A percentile compares a stretch with the other conserved stretches of the same genome.
Conservation (phyloP, 163 green algal genomes). For the Trebouxiophyceae sp. region DNA sequence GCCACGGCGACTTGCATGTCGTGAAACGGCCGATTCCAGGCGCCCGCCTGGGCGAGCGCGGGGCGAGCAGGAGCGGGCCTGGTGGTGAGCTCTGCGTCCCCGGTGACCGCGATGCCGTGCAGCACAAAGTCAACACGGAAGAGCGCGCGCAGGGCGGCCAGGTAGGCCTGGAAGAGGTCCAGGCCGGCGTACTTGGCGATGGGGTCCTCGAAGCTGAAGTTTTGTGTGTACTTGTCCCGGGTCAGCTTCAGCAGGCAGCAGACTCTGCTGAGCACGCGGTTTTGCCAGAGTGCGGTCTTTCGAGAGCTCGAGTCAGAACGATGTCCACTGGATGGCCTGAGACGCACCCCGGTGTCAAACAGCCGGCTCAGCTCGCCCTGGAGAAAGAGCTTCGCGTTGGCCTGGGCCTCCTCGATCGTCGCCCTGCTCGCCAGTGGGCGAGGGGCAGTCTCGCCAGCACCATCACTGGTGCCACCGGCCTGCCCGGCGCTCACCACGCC, state of each 20-base stretch:
- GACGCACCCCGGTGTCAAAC: conserved; percentile 14
- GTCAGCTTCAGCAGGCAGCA: conserved; percentile 8
- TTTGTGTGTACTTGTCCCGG: conserved; percentile 2
- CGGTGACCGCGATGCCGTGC: conserved; percentile 8
- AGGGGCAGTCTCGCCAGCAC: too few relatives aligned
- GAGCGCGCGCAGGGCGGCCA: conserved; percentile 1
- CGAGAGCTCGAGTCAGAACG: not conserved
- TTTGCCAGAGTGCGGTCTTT: not conserved
- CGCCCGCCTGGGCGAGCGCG: too few relatives aligned
- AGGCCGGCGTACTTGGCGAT: conserved; percentile 1
- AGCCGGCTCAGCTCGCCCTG: conserved; percentile 8
- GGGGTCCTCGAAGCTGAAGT: conserved; percentile 20
- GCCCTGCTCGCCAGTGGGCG: not conserved
- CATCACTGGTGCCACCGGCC: too few relatives aligned
- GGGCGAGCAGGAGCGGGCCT: too few relatives aligned
- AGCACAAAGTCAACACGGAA: conserved; percentile 15
- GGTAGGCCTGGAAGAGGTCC: conserved; percentile 5
- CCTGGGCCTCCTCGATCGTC: not conserved
- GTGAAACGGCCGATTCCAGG: too few relatives aligned
- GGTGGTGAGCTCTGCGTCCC: conserved; percentile 4
- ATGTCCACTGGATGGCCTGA: too few relatives aligned
- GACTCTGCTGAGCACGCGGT: not conserved
- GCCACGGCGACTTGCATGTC: too few relatives aligned
- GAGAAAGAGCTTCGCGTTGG: conserved; percentile 8
- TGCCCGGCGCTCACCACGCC: too few relatives aligned